Percentiles rank a stretch among this genome's conserved stretches.
phyloP scores from a whole-genome alignment of 176 grass and related monocot genomes.

The Oryza glaberrima region DNA sequence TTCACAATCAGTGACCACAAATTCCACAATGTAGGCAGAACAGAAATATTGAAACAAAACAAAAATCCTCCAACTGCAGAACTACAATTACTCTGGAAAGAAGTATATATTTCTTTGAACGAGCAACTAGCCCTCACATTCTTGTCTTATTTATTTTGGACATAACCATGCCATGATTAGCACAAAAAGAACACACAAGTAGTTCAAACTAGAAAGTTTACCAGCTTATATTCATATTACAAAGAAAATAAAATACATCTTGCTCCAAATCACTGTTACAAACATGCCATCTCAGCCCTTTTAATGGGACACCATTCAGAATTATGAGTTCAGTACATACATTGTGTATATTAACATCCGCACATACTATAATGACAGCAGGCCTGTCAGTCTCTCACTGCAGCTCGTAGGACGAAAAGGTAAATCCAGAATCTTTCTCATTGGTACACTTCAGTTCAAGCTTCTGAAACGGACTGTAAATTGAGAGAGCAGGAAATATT shows the following conservation, averaged over 20 bases:
- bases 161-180: constrained; percentile 1
- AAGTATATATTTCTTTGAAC: constrained; percentile 11
- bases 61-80: background rate
- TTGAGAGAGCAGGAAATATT: constrained; percentile 20
- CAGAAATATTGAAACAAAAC: constrained; percentile 23
- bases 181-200: background rate
- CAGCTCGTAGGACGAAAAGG: constrained; percentile 96
- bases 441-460: constrained; percentile 94
- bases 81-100: background rate
- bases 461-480: constrained; percentile 93
- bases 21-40: constrained; percentile 8
- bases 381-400: constrained; percentile 62
- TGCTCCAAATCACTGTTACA: constrained; percentile 37
- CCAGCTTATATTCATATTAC: constrained; percentile 16
- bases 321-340: constrained; percentile 4
- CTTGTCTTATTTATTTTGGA: background rate
- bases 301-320: constrained; percentile 13
- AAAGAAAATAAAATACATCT: constrained; percentile 18
- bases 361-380: background rate
- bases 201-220: background rate
- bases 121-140: background rate
- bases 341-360: constrained; percentile 12
- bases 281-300: constrained; percentile 34
- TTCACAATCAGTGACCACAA: constrained; percentile 18
- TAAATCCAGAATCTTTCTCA: constrained; percentile 73